Evolutionary conservation across 257 asterid species (phyloP).

Genomic region (Solanum rostratum): DNA sequence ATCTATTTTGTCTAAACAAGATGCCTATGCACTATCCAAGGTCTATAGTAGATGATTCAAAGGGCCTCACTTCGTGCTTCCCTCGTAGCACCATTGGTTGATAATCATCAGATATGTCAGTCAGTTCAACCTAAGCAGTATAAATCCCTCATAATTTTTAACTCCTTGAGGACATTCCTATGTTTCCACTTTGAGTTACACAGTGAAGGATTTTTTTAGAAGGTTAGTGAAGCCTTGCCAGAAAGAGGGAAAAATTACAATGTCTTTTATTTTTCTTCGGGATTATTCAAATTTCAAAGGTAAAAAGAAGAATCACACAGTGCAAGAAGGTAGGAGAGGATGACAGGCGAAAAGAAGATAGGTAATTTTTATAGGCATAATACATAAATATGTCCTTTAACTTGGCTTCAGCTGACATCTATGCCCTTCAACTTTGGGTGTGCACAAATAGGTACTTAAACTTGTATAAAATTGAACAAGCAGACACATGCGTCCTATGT

Average conservation of each 20-base stretch:
- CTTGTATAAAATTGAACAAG: too few relatives aligned
- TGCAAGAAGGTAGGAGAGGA: neutral
- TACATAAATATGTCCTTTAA: too few relatives aligned
- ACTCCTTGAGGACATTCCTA: neutral
- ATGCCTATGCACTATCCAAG: neutral
- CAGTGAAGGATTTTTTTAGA: neutral
- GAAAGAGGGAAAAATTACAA: neutral
- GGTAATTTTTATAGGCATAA: neutral
- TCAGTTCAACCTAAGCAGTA: neutral
- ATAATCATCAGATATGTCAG: neutral
- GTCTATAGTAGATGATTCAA: neutral
- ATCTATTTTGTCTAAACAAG: neutral
- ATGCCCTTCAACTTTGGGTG: too few relatives aligned
- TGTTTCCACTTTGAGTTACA: neutral
- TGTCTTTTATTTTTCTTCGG: neutral
- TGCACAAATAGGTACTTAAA: too few relatives aligned
- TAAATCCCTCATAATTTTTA: neutral
- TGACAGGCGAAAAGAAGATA: neutral
- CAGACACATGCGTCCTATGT: too few relatives aligned
- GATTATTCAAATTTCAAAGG: neutral
- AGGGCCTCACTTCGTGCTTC: neutral
- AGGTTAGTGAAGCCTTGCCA: neutral
- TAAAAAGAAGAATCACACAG: neutral
- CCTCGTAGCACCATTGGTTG: neutral
- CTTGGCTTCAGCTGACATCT: too few relatives aligned